A percentile compares a stretch with the other conserved stretches of the same genome.
Evolutionary conservation across 2,329 filamentous ascomycete species (phyloP).

Genomic region (Coniochaeta sp.): DNA sequence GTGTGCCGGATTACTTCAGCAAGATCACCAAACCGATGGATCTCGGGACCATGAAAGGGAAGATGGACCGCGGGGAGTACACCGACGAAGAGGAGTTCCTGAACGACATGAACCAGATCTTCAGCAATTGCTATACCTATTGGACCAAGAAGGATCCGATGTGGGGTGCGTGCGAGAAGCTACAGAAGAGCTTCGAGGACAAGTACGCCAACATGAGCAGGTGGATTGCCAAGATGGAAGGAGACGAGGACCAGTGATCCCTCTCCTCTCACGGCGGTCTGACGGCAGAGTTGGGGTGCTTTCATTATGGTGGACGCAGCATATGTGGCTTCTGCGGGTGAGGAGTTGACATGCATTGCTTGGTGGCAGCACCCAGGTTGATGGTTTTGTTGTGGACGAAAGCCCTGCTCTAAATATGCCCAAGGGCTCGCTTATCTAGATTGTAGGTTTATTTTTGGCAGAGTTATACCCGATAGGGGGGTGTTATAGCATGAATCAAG

Average conservation of each 20-base stretch:
- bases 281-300: too few relatives aligned
- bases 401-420: too few relatives aligned
- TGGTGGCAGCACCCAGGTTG: too few relatives aligned
- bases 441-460: too few relatives aligned
- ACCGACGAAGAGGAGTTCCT: constrained; percentile 44
- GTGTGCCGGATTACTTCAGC: constrained; percentile 54
- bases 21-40: constrained; percentile 58
- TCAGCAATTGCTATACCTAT: constrained; percentile 58
- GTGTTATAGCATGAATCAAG: too few relatives aligned
- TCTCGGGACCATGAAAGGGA: constrained; percentile 50
- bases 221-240: constrained; percentile 49
- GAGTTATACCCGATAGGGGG: too few relatives aligned
- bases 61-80: constrained; percentile 51
- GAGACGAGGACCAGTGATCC: constrained; percentile 26
- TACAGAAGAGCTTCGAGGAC: constrained; percentile 43
- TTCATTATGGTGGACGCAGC: too few relatives aligned
- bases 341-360: too few relatives aligned
- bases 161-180: constrained; percentile 46
- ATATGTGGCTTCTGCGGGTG: too few relatives aligned
- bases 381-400: too few relatives aligned
- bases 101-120: constrained; percentile 54
- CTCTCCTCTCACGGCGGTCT: too few relatives aligned
- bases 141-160: constrained; percentile 50
- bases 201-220: constrained; percentile 50
- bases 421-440: too few relatives aligned